Evolutionary conservation across 2,329 filamentous ascomycete species (phyloP), one percentile per base, ranked within the genome.

Genomic region (Fusarium drepaniforme): DNA sequence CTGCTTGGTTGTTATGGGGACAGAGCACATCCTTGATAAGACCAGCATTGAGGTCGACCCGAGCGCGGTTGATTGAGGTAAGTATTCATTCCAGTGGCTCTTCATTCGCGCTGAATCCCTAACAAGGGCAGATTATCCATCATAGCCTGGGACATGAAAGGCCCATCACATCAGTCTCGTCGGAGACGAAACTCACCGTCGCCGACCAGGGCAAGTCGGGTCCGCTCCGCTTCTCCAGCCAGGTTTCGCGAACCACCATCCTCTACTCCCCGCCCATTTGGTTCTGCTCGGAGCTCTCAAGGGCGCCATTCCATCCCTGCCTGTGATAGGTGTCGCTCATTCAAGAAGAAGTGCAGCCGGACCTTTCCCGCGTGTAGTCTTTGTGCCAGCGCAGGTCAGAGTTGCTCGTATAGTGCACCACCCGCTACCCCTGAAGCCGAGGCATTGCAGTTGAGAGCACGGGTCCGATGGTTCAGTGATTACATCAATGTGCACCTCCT

Each of bases 331-430:
- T 85, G 84, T 72, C 82, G 83, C 18, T 79, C 78, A 66, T 82
- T 84, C 73, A 85, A 85, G 78, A 85, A 85, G 78, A 83, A 82
- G 66, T 85, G 84, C 72, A 83, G 81, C 58, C 78, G 82, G 40
- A 83, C 81, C 2, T 80, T 82, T 63, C 83, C 80, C 18, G 75
- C 75, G 12, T 85, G 84, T 70, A 77, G 78, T 3, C 75, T 82
- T 4, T 85, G 84, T 69, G 77, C 78, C 35, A 79, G 75, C 42
- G 80, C 83, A 15, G 82, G 81, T 21, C 76, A 81, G 33, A 78
- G 77, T 28, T 85, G 84, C 75, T 83, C 59, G 38, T 62, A 42
- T 33, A 62, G 37, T 25, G 28, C 59, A 80, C n/a, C 81, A 81
- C 53, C 80, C 77, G 72, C 71, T 16, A 76, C 76, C 23, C 79